These are phyloP conservation scores for Claviceps maximensis DNA, from an alignment of 2,329 filamentous ascomycete genomes.

Conservation along the genomic window DNA sequence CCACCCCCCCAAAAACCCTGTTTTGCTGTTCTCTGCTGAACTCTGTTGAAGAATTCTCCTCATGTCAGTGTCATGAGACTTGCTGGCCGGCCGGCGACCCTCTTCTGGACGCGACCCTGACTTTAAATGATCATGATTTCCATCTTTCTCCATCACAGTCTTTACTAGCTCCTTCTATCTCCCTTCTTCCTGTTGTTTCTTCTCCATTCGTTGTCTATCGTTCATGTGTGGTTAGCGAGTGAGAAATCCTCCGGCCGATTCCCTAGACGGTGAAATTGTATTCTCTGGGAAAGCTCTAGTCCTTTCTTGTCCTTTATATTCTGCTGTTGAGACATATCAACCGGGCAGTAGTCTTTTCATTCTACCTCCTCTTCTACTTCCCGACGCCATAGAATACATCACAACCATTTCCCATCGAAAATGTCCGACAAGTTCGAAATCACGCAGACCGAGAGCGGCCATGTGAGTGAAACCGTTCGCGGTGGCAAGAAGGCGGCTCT, in stretches of 20 bases:
- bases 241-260: not conserved
- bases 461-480: conserved; percentile 6
- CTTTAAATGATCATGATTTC: conserved; percentile 7
- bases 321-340: not conserved
- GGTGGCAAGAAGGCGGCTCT: conserved; percentile 24
- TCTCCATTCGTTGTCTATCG: conserved; percentile 1
- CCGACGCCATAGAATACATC: not conserved
- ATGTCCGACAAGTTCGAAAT: conserved; percentile 27
- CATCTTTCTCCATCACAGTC: not conserved
- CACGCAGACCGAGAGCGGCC: conserved; percentile 21
- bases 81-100: not conserved
- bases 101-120: not conserved
- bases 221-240: not conserved
- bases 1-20: not conserved
- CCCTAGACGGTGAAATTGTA: not conserved
- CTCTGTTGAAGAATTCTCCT: not conserved
- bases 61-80: not conserved
- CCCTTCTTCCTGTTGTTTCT: not conserved
- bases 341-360: not conserved
- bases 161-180: not conserved
- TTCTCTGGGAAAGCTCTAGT: not conserved
- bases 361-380: not conserved
- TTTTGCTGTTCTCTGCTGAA: not conserved
- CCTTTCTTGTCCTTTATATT: not conserved
- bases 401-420: conserved; percentile 1